These are phyloP conservation scores for Salix exigua DNA, from an alignment of 345 rosid species.

Conservation along the genomic window DNA sequence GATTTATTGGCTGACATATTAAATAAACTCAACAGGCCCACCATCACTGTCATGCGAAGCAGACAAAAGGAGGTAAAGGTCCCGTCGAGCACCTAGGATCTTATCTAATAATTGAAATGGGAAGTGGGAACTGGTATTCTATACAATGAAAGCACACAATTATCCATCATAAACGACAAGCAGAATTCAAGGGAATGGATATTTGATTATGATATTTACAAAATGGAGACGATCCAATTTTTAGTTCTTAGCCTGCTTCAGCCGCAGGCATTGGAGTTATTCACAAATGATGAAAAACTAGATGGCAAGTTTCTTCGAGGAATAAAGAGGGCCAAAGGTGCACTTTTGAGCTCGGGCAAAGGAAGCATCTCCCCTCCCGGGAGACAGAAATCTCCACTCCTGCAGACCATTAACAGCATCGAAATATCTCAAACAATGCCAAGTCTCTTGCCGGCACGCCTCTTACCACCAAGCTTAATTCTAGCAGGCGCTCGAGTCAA, in stretches of 20 bases:
- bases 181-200: background rate
- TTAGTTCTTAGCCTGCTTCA: background rate
- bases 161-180: background rate
- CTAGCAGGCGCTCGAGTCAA: slow-evolving; percentile 19
- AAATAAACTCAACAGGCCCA: too few relatives aligned
- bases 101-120: background rate
- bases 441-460: background rate
- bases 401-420: background rate
- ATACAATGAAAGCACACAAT: background rate
- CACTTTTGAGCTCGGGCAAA: background rate
- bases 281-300: background rate
- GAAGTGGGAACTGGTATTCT: background rate
- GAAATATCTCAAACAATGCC: background rate
- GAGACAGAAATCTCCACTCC: background rate
- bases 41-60: too few relatives aligned
- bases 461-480: background rate
- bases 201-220: background rate
- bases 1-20: too few relatives aligned
- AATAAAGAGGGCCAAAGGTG: background rate
- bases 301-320: background rate
- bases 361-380: background rate
- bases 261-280: background rate
- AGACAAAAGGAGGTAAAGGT: background rate
- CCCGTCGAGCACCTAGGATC: background rate
- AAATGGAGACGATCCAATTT: background rate